A percentile compares a stretch with the other conserved stretches of the same genome.
Conservation (phyloP, 164 flowering plant genomes). For the Litsea cubeba region DNA sequence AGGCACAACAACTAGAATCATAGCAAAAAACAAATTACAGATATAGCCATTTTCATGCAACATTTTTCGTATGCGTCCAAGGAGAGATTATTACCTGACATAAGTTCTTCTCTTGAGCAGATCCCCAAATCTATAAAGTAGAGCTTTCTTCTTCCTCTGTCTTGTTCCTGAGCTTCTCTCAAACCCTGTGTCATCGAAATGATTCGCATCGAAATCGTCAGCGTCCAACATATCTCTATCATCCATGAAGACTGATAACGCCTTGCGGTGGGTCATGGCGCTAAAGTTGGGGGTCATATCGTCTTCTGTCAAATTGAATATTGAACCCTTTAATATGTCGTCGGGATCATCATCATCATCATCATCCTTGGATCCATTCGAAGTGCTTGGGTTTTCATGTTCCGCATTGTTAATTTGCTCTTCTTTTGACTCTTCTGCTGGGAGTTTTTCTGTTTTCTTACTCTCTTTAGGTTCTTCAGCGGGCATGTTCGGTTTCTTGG, state of each 20-base stretch:
- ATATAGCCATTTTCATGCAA: too few relatives aligned
- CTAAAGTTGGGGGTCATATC: neutral
- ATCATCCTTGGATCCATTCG: conserved; percentile 11
- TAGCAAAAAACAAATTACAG: too few relatives aligned
- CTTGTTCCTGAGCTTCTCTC: conserved; percentile 22
- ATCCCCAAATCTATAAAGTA: conserved; percentile 57
- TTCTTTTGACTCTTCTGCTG: conserved; percentile 1
- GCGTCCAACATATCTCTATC: conserved; percentile 26
- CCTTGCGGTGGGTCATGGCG: conserved; percentile 16
- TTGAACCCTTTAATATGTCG: conserved; percentile 54
- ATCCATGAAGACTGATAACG: conserved; percentile 21
- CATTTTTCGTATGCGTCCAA: neutral
- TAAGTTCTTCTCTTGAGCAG: conserved; percentile 42
- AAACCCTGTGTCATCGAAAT: conserved; percentile 36
- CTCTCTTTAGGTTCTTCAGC: neutral
- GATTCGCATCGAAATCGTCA: conserved; percentile 35
- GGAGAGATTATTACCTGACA: neutral
- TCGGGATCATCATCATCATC: conserved; percentile 14
- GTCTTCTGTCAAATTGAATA: conserved; percentile 46
- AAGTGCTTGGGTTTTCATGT: conserved; percentile 29
- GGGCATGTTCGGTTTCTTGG: neutral
- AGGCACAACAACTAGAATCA: too few relatives aligned
- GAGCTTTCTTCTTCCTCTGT: conserved; percentile 48
- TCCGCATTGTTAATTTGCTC: conserved; percentile 25
- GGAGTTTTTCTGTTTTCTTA: neutral